Evolutionary conservation across 2,329 filamentous ascomycete genomes (phyloP).

Genomic region (Cercospora zeae-maydis): DNA sequence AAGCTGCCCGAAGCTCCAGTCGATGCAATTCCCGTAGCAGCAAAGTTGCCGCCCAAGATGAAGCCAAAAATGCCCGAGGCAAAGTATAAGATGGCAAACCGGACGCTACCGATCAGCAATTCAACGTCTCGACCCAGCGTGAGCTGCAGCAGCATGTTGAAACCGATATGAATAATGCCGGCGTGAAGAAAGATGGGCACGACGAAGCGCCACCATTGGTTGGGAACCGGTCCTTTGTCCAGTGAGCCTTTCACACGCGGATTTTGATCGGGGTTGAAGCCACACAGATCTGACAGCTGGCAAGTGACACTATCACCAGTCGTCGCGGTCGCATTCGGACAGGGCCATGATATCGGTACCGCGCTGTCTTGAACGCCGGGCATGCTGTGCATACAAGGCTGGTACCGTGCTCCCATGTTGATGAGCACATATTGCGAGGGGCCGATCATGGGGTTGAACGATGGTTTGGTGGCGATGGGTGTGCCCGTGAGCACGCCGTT

Average conservation of each 20-base stretch:
- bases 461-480: slow-evolving; percentile 72
- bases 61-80: slow-evolving; percentile 92
- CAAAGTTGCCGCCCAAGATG: slow-evolving; percentile 90
- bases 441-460: slow-evolving; percentile 96
- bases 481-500: slow-evolving; percentile 76
- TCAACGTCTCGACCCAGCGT: slow-evolving; percentile 93
- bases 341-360: slow-evolving; percentile 62
- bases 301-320: slow-evolving; percentile 59
- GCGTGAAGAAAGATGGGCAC: slow-evolving; percentile 92
- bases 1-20: slow-evolving; percentile 83
- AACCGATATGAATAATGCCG: slow-evolving; percentile 88
- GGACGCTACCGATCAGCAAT: slow-evolving; percentile 77
- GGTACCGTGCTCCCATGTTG: slow-evolving; percentile 92
- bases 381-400: slow-evolving; percentile 90
- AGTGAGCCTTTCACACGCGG: slow-evolving; percentile 51
- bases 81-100: slow-evolving; percentile 87
- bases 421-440: slow-evolving; percentile 87
- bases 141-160: slow-evolving; percentile 89
- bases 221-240: slow-evolving; percentile 62
- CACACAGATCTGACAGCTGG: slow-evolving; percentile 74
- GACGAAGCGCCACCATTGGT: slow-evolving; percentile 98
- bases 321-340: slow-evolving; percentile 69
- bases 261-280: slow-evolving; percentile 72
- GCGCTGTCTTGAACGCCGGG: slow-evolving; percentile 54
- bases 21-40: slow-evolving; percentile 73